Evolutionary conservation across 495 filamentous ascomycete species (phyloP), one percentile per base, ranked within the genome.

Genomic region (Parathielavia appendiculata): DNA sequence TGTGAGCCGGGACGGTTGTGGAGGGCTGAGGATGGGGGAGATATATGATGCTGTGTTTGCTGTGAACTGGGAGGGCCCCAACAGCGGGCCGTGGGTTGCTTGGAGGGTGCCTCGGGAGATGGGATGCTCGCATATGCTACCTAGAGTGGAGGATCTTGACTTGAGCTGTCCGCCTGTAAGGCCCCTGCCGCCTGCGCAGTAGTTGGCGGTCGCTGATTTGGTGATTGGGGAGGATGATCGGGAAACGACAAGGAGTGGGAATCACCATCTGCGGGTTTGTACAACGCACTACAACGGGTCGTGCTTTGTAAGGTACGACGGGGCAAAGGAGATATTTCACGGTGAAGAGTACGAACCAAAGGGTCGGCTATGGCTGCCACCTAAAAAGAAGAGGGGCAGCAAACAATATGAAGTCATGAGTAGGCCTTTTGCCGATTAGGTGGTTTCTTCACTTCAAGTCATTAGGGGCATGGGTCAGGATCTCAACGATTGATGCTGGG

Each of bases 11-110:
- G n/a, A n/a, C n/a, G n/a, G n/a, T n/a, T n/a, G n/a, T n/a, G 47
- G 30, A 39, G 57, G 57, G 39, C 13, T 59, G 34, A 32, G 49
- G 20, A 59, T 59, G 57, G 57, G 49, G 41, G 57, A 53, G 19
- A 16, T 59, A 16, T 46, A 45, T 26, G 57, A 59, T 20, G 57
- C 51, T 23, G 20, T 59, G 40, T 47, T 39, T 20, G 34, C 10
- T 0, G 20, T 59, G 14, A 35, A 53, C 5, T 49, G 44, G 35
- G 44, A 10, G 45, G 19, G 14, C 12, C n/a, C 13, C 2, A 14
- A 7, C 2, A 48, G 32, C 11, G 44, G 44, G 16, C 26, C 54
- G 43, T 58, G 45, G 48, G 14, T 50, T 1, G 26, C 47, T 14
- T 50, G 47, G 47, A 35, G 19, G 5, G 38, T 17, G 14, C 26